A percentile compares a stretch with the other conserved stretches of the same genome.
These are phyloP conservation scores for Myxozyma geophila DNA, from an alignment of 805 yeast genomes.

Conservation along the genomic window DNA sequence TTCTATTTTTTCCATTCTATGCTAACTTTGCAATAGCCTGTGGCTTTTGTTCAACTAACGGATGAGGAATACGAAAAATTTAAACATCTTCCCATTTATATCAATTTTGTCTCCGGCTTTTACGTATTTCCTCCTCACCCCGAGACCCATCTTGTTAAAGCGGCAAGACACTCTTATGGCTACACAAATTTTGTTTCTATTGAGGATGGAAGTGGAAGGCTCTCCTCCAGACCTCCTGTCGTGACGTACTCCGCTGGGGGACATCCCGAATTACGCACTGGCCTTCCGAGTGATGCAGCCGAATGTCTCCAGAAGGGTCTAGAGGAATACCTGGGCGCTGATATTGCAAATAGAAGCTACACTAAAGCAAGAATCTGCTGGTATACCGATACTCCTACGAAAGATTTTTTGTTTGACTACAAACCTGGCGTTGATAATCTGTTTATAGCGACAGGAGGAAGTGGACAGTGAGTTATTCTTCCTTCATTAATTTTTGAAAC, in stretches of 20 bases:
- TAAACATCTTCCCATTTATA: slow-evolving; percentile 35
- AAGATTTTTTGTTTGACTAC: slow-evolving; percentile 44
- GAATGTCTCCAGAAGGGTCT: slow-evolving; percentile 27
- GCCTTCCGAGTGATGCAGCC: slow-evolving; percentile 28
- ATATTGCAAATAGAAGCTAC: slow-evolving; percentile 22
- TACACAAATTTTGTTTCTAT: slow-evolving; percentile 32
- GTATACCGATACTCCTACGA: slow-evolving; percentile 47
- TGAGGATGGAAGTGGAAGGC: not conserved
- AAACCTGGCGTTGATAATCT: slow-evolving; percentile 42
- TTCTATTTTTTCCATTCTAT: not conserved
- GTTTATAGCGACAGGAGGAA: slow-evolving; percentile 47
- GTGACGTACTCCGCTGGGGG: slow-evolving; percentile 23
- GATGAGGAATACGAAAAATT: slow-evolving; percentile 29
- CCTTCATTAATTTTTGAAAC: not conserved
- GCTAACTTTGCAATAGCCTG: slow-evolving; percentile 20
- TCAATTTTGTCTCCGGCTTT: slow-evolving; percentile 37
- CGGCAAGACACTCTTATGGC: slow-evolving; percentile 38
- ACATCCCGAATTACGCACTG: slow-evolving; percentile 13
- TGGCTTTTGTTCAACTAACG: slow-evolving; percentile 35
- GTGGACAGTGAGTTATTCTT: slow-evolving; percentile 43
- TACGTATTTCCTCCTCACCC: slow-evolving; percentile 39
- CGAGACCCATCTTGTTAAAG: slow-evolving; percentile 29
- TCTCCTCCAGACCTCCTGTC: slow-evolving; percentile 28
- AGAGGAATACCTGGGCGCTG: slow-evolving; percentile 20
- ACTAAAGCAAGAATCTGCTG: slow-evolving; percentile 50